A percentile compares a stretch with the other conserved stretches of the same genome.
These are phyloP conservation scores for Omphalotus guepiniiformis DNA, from an alignment of 768 basidiomycete species.

Conservation along the genomic window DNA sequence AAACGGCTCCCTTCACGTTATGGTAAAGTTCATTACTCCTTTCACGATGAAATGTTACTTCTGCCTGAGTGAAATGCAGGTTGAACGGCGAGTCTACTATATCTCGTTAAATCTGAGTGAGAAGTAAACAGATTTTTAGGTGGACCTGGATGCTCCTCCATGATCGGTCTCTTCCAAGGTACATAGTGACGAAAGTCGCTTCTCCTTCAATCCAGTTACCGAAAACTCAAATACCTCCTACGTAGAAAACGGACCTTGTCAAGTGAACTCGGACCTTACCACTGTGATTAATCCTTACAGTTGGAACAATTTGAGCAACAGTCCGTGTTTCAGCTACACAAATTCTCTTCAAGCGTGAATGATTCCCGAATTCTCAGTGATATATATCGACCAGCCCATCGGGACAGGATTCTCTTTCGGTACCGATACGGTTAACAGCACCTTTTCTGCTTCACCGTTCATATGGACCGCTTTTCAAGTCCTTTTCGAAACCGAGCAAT, in stretches of 20 bases:
- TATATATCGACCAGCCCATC: slow-evolving; percentile 69
- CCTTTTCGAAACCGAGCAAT: slow-evolving; percentile 52
- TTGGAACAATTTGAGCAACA: slow-evolving; percentile 68
- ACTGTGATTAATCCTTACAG: slow-evolving; percentile 60
- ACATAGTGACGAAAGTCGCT: background rate
- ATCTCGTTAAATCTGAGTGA: background rate
- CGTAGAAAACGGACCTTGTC: slow-evolving; percentile 63
- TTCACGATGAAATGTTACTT: background rate
- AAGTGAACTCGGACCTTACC: slow-evolving; percentile 51
- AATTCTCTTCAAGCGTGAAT: background rate
- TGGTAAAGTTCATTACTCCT: slow-evolving; percentile 34
- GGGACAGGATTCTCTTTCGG: slow-evolving; percentile 65
- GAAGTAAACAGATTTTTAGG: slow-evolving; percentile 44
- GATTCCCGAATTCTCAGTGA: slow-evolving; percentile 35
- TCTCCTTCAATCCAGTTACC: too few relatives aligned
- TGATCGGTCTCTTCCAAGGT: slow-evolving; percentile 68
- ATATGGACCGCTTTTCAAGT: slow-evolving; percentile 65
- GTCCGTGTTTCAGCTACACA: slow-evolving; percentile 23
- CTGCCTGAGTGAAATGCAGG: background rate
- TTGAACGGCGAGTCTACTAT: background rate
- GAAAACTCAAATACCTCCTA: too few relatives aligned
- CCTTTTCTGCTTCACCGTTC: slow-evolving; percentile 48
- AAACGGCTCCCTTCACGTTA: slow-evolving; percentile 61
- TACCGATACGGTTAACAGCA: slow-evolving; percentile 52
- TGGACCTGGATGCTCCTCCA: slow-evolving; percentile 58